Evolutionary conservation across 1,284 basidiomycete species (phyloP).

Genomic region (Naganishia cerealis): DNA sequence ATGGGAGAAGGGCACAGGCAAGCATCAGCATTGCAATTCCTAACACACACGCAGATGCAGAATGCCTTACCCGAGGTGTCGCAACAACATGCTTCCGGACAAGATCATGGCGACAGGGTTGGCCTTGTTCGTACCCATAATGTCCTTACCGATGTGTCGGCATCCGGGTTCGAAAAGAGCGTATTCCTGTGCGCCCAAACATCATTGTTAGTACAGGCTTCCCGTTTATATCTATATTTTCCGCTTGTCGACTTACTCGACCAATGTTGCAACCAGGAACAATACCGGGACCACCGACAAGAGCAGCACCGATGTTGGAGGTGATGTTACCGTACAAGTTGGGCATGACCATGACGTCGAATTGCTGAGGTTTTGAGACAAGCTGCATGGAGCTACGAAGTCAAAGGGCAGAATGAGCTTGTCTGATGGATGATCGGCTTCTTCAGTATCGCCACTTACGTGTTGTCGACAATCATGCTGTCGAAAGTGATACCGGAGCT

Average conservation of each 20-base stretch:
- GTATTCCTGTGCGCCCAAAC: constrained; percentile 67
- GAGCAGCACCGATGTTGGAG: constrained; percentile 95
- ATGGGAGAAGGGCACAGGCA: constrained; percentile 16
- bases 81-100: constrained; percentile 96
- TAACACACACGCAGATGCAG: neutral
- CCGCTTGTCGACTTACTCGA: constrained; percentile 58
- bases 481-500: constrained; percentile 87
- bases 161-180: constrained; percentile 98
- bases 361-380: constrained; percentile 89
- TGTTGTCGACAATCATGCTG: constrained; percentile 99
- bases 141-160: constrained; percentile 95
- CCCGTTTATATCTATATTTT: neutral
- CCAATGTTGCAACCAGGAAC: constrained; percentile 99
- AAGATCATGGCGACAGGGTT: constrained; percentile 99
- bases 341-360: constrained; percentile 80
- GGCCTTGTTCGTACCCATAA: constrained; percentile 95
- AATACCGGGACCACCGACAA: constrained; percentile 95
- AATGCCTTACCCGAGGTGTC: constrained; percentile 78
- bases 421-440: constrained; percentile 26
- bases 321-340: constrained; percentile 88
- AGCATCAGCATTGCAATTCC: constrained; percentile 20
- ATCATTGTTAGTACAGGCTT: neutral
- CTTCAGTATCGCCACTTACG: constrained; percentile 59
- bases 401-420: neutral
- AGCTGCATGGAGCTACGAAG: constrained; percentile 89